Evolutionary conservation across 148 eudicot species (phyloP).

Genomic region (Cornus suecica): DNA sequence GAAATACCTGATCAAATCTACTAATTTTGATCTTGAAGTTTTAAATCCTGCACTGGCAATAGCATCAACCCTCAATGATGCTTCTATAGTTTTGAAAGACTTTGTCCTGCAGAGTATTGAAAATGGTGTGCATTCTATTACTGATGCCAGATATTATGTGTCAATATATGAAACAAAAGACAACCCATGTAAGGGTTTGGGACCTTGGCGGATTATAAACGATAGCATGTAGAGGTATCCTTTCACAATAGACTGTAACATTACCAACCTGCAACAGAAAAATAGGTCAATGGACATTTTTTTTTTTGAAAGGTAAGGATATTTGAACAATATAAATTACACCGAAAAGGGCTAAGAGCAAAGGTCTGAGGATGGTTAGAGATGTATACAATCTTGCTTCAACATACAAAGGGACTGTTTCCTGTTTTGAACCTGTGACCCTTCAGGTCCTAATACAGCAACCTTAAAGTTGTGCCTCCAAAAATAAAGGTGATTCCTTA

Average conservation of each 20-base stretch:
- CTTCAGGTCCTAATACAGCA: too few relatives aligned
- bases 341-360: too few relatives aligned
- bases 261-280: conserved; percentile 67
- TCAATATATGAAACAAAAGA: neutral
- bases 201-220: conserved; percentile 90
- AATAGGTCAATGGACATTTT: too few relatives aligned
- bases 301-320: too few relatives aligned
- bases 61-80: conserved; percentile 83
- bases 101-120: conserved; percentile 52
- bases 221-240: conserved; percentile 70
- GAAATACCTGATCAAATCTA: conserved; percentile 67
- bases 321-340: too few relatives aligned
- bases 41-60: conserved; percentile 95
- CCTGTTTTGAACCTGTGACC: too few relatives aligned
- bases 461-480: too few relatives aligned
- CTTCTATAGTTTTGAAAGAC: conserved; percentile 71
- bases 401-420: too few relatives aligned
- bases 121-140: neutral
- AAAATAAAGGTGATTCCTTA: neutral
- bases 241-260: conserved; percentile 71
- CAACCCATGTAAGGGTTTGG: neutral
- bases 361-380: too few relatives aligned
- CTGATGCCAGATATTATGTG: neutral
- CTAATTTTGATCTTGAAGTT: conserved; percentile 82
- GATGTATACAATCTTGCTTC: too few relatives aligned